Evolutionary conservation across 1,139 yeast species (phyloP).

Genomic region (Pichia sp.): DNA sequence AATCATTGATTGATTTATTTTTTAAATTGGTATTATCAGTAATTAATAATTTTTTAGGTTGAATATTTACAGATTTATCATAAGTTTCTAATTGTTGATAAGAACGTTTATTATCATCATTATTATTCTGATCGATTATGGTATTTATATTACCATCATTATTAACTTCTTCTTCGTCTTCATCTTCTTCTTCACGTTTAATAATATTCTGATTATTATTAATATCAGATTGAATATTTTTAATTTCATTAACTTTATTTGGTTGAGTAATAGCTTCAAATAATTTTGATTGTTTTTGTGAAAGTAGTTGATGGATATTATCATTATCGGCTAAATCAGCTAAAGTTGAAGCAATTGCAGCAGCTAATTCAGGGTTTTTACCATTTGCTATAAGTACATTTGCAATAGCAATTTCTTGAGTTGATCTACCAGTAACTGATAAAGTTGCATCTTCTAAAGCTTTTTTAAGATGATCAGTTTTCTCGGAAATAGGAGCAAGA

Average conservation of each 20-base stretch:
- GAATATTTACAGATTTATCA: background rate
- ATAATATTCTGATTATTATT: too few species aligned
- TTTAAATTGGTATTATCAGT: background rate
- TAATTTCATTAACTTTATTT: too few species aligned
- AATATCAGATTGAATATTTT: too few species aligned
- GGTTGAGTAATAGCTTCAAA: too few species aligned
- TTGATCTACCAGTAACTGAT: slow-evolving; percentile 47
- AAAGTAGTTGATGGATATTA: slow-evolving; percentile 15
- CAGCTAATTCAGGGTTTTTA: slow-evolving; percentile 37
- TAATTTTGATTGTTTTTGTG: background rate
- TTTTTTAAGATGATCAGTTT: slow-evolving; percentile 7
- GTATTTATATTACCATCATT: too few species aligned
- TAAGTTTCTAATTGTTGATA: too few species aligned
- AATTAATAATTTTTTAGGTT: background rate
- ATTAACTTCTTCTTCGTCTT: too few species aligned
- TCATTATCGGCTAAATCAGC: slow-evolving; percentile 18
- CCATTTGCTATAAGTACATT: slow-evolving; percentile 45
- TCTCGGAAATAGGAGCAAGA: too few species aligned
- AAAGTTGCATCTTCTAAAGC: slow-evolving; percentile 50
- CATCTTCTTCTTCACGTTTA: too few species aligned
- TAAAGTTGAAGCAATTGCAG: slow-evolving; percentile 23
- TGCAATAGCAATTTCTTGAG: slow-evolving; percentile 43
- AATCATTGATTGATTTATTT: background rate
- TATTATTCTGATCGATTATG: too few species aligned
- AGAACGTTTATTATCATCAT: too few species aligned